A percentile compares a stretch with the other conserved stretches of the same genome.
Conservation (phyloP, 768 basidiomycete species). For the Podaxis mareebaensis region DNA sequence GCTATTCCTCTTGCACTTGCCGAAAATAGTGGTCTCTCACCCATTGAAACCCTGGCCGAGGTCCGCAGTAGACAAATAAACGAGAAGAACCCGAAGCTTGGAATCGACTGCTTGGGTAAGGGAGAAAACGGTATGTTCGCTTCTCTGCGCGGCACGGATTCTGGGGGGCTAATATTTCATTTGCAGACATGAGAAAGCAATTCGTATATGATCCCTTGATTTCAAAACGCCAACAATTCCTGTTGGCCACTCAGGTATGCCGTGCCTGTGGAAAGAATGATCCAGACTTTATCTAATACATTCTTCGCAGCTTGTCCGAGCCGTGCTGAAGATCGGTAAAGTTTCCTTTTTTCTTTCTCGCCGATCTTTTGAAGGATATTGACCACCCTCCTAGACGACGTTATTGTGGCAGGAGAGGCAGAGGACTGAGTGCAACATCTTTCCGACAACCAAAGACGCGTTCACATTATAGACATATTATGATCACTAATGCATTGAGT, state of each 20-base stretch:
- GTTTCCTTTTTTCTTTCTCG: slow-evolving; percentile 14
- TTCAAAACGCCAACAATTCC: slow-evolving; percentile 95
- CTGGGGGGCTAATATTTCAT: background rate
- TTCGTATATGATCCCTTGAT: slow-evolving; percentile 97
- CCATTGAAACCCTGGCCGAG: slow-evolving; percentile 95
- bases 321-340: slow-evolving; percentile 85
- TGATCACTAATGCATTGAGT: slow-evolving; percentile 10
- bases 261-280: background rate
- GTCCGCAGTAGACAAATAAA: slow-evolving; percentile 91
- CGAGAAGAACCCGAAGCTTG: slow-evolving; percentile 82
- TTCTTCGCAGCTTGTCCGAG: slow-evolving; percentile 66
- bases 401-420: slow-evolving; percentile 70
- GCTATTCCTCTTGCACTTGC: slow-evolving; percentile 95
- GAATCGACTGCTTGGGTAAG: slow-evolving; percentile 88
- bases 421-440: slow-evolving; percentile 50
- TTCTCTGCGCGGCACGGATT: background rate
- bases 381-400: slow-evolving; percentile 58
- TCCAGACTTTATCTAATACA: slow-evolving; percentile 5
- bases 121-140: slow-evolving; percentile 76
- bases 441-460: background rate
- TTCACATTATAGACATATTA: background rate
- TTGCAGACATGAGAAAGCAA: slow-evolving; percentile 93
- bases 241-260: slow-evolving; percentile 91
- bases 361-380: background rate
- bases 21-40: slow-evolving; percentile 95